Evolutionary conservation across 495 filamentous ascomycete species (phyloP), one percentile per base, ranked within the genome.

Genomic region (Lasiosphaeriaceae sp.): DNA sequence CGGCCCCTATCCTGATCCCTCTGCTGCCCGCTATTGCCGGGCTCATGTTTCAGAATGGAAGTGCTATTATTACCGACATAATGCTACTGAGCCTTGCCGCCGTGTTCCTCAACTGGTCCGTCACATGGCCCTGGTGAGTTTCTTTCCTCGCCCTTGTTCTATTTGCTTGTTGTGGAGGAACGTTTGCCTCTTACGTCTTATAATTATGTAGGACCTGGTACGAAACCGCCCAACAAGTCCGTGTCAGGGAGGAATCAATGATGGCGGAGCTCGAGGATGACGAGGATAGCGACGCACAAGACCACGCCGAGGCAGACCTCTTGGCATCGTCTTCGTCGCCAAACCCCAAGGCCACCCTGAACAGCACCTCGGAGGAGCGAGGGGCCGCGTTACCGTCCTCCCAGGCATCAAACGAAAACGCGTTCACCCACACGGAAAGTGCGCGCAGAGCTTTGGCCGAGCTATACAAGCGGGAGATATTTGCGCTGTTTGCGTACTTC

Each of bases 51-150:
- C 78, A 86, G 47, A 88, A 96, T 73, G 94, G 94, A 3, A 85
- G 86, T 59, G 79, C 84, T 3, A 78, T 96, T 54, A 80, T 91
- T 35, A 96, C 92, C 2, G 94, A 98, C 64, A 69, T 94, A 9
- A 87, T 91, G 22, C 77, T 97, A 46, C 72, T 98, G 24, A 80
- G 80, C 5, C 65, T 98, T 49, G 87, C 87, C 0, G 88, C 86
- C 0, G 80, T 97, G 5, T 96, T 97, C 61, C 76, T 98, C 51
- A 93, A 97, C 68, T 97, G 92, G 93, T 91, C 89, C 19, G 86
- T 97, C 7, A 86, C 89, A 54, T 72, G 92, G 54, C 95, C 94
- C 63, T 98, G 94, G 93, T 91, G 74, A 65, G 71, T 64, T 7
- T 6, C 45, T 49, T 51, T 20, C 8, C 2, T 35, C 8, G 9